Percentiles rank a stretch among this genome's conserved stretches.
Conservation (phyloP, 2,329 filamentous ascomycete species). For the Penicillium sp. region DNA sequence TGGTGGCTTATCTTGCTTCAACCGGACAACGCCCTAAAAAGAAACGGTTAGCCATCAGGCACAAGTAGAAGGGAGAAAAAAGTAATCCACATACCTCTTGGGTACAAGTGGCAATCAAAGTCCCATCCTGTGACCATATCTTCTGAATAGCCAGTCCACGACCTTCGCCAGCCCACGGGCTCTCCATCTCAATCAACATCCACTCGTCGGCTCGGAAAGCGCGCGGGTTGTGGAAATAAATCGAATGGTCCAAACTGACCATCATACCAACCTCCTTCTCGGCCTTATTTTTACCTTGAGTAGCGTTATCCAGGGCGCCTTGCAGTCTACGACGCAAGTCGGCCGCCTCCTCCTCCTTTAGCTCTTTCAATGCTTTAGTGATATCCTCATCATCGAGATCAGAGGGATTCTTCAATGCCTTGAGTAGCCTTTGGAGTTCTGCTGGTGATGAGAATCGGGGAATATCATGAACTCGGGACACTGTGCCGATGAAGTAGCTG, state of each 20-base stretch:
- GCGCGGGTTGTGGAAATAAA: constrained; percentile 58
- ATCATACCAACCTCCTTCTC: constrained; percentile 56
- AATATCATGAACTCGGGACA: constrained; percentile 78
- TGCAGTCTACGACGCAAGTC: constrained; percentile 47
- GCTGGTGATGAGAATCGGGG: constrained; percentile 70
- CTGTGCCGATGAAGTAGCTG: constrained; percentile 89
- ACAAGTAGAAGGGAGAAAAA: neutral
- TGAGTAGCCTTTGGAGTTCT: constrained; percentile 48
- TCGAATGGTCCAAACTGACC: constrained; percentile 58
- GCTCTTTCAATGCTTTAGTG: constrained; percentile 47
- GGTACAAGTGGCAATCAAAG: constrained; percentile 56
- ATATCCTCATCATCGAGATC: constrained; percentile 52
- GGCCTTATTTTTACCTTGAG: constrained; percentile 32
- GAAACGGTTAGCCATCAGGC: neutral
- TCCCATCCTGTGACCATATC: constrained; percentile 57
- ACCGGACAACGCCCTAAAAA: constrained; percentile 52
- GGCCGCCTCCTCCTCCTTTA: constrained; percentile 50
- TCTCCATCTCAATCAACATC: constrained; percentile 58
- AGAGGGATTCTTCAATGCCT: constrained; percentile 50
- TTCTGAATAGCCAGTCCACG: constrained; percentile 56
- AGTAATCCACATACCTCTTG: constrained; percentile 53
- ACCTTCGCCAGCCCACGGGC: constrained; percentile 59
- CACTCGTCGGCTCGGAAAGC: constrained; percentile 58
- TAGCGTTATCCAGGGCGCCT: constrained; percentile 40
- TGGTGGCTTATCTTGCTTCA: constrained; percentile 51